These are phyloP conservation scores for Komagataella pastoris DNA, from an alignment of 805 yeast genomes.

Conservation along the genomic window DNA sequence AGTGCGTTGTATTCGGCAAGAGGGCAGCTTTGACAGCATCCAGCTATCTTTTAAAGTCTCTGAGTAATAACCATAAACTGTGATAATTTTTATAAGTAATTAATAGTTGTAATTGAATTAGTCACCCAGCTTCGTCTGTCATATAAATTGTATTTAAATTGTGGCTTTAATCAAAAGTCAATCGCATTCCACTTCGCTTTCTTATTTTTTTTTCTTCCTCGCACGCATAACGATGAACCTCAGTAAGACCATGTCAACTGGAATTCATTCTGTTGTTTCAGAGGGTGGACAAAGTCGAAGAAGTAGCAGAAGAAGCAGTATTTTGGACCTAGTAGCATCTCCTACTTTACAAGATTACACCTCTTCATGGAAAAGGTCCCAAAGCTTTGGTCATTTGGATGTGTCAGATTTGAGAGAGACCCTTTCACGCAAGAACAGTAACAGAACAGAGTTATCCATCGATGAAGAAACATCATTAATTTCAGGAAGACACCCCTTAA, in stretches of 20 bases:
- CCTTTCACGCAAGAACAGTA: not conserved
- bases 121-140: not conserved
- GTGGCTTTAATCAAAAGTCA: not conserved
- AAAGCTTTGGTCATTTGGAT: not conserved
- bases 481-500: not conserved
- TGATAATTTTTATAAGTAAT: not conserved
- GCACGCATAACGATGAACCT: not conserved
- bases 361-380: not conserved
- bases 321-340: not conserved
- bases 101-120: not conserved
- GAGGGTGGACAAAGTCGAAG: not conserved
- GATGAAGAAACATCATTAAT: not conserved
- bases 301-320: not conserved
- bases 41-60: constrained; percentile 11
- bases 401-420: not conserved
- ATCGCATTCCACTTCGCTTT: not conserved
- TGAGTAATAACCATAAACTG: not conserved
- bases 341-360: not conserved
- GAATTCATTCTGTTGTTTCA: not conserved
- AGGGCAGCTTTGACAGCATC: constrained; percentile 31
- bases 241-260: not conserved
- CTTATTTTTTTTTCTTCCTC: not conserved
- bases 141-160: not conserved
- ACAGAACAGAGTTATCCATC: not conserved
- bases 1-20: constrained; percentile 49